Evolutionary conservation across 345 rosid genomes (phyloP).

Genomic region (Gynandropsis gynandra): DNA sequence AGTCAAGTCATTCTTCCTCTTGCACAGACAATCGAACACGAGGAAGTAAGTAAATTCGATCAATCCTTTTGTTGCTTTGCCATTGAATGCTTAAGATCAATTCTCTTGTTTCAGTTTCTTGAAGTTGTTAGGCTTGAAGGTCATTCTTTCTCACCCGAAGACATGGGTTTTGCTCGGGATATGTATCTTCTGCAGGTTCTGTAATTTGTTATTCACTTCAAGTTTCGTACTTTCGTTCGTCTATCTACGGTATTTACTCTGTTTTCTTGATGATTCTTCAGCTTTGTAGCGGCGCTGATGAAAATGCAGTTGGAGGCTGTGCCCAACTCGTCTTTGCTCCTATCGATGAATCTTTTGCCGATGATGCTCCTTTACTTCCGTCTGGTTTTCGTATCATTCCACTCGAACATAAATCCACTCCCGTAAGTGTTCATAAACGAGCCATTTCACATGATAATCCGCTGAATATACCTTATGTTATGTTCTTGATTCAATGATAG

Average conservation of each 20-base stretch:
- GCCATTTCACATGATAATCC: neutral
- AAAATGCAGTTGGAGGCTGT: conserved; percentile 79
- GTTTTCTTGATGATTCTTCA: conserved; percentile 23
- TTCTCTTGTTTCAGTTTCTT: conserved; percentile 42
- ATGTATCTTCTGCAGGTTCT: conserved; percentile 89
- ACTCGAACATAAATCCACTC: conserved; percentile 66
- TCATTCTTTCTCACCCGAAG: conserved; percentile 82
- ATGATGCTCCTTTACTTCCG: conserved; percentile 87
- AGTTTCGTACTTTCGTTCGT: too few species aligned
- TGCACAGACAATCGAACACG: conserved; percentile 87
- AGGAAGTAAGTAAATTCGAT: conserved; percentile 51
- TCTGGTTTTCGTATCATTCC: conserved; percentile 94
- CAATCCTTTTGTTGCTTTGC: too few species aligned
- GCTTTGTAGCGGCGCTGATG: conserved; percentile 89
- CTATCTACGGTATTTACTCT: too few species aligned
- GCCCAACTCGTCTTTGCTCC: conserved; percentile 98
- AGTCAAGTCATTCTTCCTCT: conserved; percentile 88
- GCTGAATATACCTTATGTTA: neutral
- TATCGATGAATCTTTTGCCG: conserved; percentile 93
- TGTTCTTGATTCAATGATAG: conserved; percentile 25
- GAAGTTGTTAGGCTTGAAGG: conserved; percentile 95
- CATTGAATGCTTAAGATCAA: neutral
- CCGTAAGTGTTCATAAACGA: conserved; percentile 17
- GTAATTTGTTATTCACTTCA: neutral
- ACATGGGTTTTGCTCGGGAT: conserved; percentile 75